These are phyloP conservation scores for Pestalotiopsis sp. DNA, from an alignment of 2,329 filamentous ascomycete species.

Conservation along the genomic window DNA sequence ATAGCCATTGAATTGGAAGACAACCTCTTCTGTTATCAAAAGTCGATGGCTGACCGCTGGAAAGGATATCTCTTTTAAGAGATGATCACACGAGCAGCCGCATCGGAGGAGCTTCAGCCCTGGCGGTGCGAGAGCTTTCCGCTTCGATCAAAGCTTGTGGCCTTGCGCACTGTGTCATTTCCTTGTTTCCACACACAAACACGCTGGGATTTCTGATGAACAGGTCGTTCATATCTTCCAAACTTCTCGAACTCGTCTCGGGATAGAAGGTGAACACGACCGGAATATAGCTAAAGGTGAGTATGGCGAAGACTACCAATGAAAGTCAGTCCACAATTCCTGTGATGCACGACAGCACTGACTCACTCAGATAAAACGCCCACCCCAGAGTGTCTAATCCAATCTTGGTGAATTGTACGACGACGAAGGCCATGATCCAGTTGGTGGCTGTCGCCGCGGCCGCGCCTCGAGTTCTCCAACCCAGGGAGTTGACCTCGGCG, in stretches of 20 bases:
- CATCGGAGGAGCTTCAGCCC: background rate
- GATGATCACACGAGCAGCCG: background rate
- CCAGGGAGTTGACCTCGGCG: conserved; percentile 44
- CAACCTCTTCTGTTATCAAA: too few species aligned
- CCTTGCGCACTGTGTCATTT: conserved; percentile 24
- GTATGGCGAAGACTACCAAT: conserved; percentile 25
- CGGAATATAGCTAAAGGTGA: conserved; percentile 33
- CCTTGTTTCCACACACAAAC: conserved; percentile 22
- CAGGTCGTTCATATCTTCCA: conserved; percentile 34
- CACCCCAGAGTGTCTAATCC: conserved; percentile 43
- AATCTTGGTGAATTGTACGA: conserved; percentile 47
- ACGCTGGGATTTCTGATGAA: conserved; percentile 26
- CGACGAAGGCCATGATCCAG: conserved; percentile 46
- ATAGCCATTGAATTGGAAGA: too few species aligned
- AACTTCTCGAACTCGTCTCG: conserved; percentile 46
- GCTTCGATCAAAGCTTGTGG: conserved; percentile 22
- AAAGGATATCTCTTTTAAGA: background rate
- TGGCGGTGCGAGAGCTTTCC: conserved; percentile 21
- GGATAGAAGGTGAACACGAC: conserved; percentile 49
- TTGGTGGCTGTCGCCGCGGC: conserved; percentile 48
- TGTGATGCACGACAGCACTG: background rate
- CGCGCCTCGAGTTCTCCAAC: conserved; percentile 43
- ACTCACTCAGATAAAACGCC: conserved; percentile 45
- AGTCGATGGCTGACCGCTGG: too few species aligned
- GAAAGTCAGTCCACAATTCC: background rate